Percentiles rank a stretch among this genome's conserved stretches.
phyloP scores from a whole-genome alignment of 441 rosid species.

The Macaranga tanarius region DNA sequence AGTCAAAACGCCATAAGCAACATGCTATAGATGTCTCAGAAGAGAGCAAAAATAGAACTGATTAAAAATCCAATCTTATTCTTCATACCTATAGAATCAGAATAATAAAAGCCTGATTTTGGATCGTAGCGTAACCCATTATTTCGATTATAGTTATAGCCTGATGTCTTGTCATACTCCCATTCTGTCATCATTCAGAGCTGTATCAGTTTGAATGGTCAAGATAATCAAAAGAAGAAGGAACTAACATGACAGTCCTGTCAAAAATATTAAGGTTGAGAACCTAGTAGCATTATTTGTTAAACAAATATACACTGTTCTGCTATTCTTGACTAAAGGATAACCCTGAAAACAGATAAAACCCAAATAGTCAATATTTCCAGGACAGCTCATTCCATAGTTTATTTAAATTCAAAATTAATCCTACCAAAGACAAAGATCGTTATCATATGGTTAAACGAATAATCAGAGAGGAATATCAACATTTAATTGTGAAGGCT shows the following conservation, averaged over 20 bases:
- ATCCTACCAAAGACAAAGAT: constrained; percentile 5
- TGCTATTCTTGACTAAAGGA: neutral
- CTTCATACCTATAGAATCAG: constrained; percentile 69
- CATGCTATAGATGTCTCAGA: neutral
- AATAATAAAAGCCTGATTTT: constrained; percentile 82
- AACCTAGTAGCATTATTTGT: neutral
- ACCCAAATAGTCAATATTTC: too few species aligned
- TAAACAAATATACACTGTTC: neutral
- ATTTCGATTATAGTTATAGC: constrained; percentile 61
- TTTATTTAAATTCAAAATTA: neutral
- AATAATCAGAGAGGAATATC: neutral
- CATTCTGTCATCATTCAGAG: constrained; percentile 61
- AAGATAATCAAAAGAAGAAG: constrained; percentile 24
- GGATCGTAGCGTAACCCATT: constrained; percentile 70
- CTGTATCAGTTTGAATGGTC: constrained; percentile 35
- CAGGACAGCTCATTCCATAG: neutral
- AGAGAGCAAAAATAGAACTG: neutral
- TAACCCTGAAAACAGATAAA: constrained; percentile 1
- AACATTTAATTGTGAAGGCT: too few species aligned
- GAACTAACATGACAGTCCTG: neutral
- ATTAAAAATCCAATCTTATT: neutral
- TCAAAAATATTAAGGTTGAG: constrained; percentile 8
- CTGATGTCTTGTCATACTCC: constrained; percentile 60
- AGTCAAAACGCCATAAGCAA: constrained; percentile 26
- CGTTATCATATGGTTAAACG: neutral